Evolutionary conservation across 768 basidiomycete genomes (phyloP).

Genomic region (Neoboletus subvelutipes): DNA sequence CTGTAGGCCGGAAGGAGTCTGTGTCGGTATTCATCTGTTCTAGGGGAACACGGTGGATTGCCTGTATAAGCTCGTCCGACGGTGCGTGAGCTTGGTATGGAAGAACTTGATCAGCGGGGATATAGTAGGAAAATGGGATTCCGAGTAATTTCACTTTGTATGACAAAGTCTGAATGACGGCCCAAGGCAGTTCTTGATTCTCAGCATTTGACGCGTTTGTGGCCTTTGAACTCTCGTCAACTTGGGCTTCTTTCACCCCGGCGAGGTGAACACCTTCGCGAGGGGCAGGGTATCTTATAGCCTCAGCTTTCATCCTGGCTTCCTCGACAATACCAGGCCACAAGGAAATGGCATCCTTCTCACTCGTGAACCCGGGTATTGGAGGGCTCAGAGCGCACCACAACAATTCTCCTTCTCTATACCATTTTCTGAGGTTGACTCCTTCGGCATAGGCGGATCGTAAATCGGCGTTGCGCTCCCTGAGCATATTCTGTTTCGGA

Average conservation of each 20-base stretch:
- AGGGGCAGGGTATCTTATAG: slow-evolving; percentile 32
- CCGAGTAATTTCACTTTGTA: slow-evolving; percentile 73
- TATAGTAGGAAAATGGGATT: slow-evolving; percentile 45
- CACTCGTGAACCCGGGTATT: slow-evolving; percentile 41
- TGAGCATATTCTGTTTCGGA: slow-evolving; percentile 51
- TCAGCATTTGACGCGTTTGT: slow-evolving; percentile 8
- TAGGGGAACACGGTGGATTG: slow-evolving; percentile 45
- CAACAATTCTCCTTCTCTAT: slow-evolving; percentile 66
- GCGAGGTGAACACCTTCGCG: background rate
- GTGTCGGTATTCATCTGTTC: slow-evolving; percentile 46
- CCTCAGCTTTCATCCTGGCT: slow-evolving; percentile 46
- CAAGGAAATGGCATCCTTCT: slow-evolving; percentile 51
- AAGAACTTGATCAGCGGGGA: slow-evolving; percentile 59
- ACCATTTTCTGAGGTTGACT: slow-evolving; percentile 55
- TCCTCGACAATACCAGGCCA: slow-evolving; percentile 77
- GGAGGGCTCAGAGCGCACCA: slow-evolving; percentile 62
- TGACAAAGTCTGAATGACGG: slow-evolving; percentile 53
- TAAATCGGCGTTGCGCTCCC: slow-evolving; percentile 65
- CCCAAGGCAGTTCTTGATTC: slow-evolving; percentile 47
- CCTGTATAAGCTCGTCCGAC: slow-evolving; percentile 48
- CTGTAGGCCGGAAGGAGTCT: slow-evolving; percentile 50
- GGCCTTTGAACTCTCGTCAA: background rate
- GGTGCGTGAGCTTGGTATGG: slow-evolving; percentile 75
- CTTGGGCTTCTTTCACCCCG: slow-evolving; percentile 10
- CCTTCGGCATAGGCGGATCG: slow-evolving; percentile 52